Evolutionary conservation across 768 basidiomycete species (phyloP).

Genomic region (Calocera cornea): DNA sequence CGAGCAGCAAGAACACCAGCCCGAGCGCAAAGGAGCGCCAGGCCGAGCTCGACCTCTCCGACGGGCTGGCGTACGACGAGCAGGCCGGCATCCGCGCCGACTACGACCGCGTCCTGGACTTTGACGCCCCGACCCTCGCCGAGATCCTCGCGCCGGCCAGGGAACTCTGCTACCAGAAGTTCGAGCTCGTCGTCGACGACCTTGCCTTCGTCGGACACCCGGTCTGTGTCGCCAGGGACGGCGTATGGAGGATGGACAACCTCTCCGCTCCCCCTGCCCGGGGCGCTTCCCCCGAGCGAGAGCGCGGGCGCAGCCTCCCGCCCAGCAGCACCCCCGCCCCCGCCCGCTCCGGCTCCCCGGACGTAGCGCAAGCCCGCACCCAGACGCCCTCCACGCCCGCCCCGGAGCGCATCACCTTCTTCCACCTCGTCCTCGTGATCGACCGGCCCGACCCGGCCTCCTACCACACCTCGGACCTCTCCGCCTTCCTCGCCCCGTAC

Average conservation of each 20-base stretch:
- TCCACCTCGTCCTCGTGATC: slow-evolving; percentile 76
- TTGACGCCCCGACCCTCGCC: slow-evolving; percentile 67
- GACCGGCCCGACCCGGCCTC: slow-evolving; percentile 68
- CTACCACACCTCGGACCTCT: slow-evolving; percentile 40
- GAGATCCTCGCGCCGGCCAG: slow-evolving; percentile 59
- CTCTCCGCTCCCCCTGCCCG: slow-evolving; percentile 9
- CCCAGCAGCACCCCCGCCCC: neutral
- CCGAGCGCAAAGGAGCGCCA: too few relatives aligned
- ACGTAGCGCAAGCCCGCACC: neutral
- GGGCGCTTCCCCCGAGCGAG: neutral
- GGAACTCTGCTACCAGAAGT: slow-evolving; percentile 83
- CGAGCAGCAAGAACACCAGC: too few relatives aligned
- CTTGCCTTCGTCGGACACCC: slow-evolving; percentile 91
- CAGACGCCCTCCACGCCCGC: neutral
- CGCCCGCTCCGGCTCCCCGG: neutral
- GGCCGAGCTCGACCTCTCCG: too few relatives aligned
- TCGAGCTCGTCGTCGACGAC: slow-evolving; percentile 83
- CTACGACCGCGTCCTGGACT: slow-evolving; percentile 49
- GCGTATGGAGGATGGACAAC: slow-evolving; percentile 45
- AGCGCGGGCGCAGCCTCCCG: too few relatives aligned
- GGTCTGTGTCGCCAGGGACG: slow-evolving; percentile 62
- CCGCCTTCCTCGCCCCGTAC: slow-evolving; percentile 70
- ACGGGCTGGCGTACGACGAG: neutral
- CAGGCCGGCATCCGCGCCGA: slow-evolving; percentile 2
- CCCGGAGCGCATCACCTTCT: slow-evolving; percentile 25